Evolutionary conservation across 202 grass and related monocot genomes (phyloP).

Genomic region (Miscanthus sacchariflorus): DNA sequence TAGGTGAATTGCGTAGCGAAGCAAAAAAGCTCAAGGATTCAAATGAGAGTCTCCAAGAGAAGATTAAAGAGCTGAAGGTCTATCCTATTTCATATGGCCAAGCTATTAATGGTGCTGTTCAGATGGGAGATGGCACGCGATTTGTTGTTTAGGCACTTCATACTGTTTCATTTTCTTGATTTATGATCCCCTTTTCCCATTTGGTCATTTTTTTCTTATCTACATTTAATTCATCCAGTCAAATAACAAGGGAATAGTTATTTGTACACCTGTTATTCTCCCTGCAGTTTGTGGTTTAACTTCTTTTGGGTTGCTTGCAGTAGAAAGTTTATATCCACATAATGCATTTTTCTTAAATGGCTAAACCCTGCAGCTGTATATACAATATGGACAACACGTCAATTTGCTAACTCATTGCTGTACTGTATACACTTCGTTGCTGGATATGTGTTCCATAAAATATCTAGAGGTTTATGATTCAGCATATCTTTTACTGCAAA

Average conservation of each 20-base stretch:
- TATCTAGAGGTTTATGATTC: neutral
- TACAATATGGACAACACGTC: neutral
- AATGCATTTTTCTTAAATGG: neutral
- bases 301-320: neutral
- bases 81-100: slow-evolving; percentile 13
- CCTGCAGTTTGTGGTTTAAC: neutral
- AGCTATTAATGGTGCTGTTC: slow-evolving; percentile 19
- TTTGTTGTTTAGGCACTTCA: neutral
- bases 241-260: neutral
- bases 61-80: slow-evolving; percentile 99
- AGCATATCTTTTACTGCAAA: neutral
- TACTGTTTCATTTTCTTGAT: slow-evolving; percentile 12
- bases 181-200: neutral
- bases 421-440: neutral
- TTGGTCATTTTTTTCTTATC: slow-evolving; percentile 4
- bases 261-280: neutral
- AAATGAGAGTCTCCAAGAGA: slow-evolving; percentile 88
- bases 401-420: neutral
- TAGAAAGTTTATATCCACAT: slow-evolving; percentile 13
- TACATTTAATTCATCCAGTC: neutral
- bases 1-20: slow-evolving; percentile 80
- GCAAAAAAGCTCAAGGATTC: slow-evolving; percentile 91
- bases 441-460: neutral
- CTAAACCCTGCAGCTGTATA: neutral
- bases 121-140: neutral